Evolutionary conservation across 331 rosid genomes (phyloP), one percentile per base, ranked within the genome.

Genomic region (Prunus yedoensis): DNA sequence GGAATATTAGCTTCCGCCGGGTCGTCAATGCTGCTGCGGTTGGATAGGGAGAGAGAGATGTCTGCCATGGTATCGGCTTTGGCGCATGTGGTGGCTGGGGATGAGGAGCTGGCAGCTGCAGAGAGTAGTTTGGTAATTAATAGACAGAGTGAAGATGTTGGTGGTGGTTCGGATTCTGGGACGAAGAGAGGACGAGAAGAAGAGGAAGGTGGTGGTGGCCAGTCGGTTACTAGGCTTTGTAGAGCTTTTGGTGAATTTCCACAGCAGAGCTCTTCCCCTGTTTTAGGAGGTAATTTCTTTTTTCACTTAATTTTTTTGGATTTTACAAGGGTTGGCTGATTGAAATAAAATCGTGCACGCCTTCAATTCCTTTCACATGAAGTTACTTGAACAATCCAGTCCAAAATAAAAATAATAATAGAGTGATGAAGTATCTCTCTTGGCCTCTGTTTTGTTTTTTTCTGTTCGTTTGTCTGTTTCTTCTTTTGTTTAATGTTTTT

Each of bases 31-130:
- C 71, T 84, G 58, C 46, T 68, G 20, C 63, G 27, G 9, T 43
- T 75, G 50, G 68, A 78, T 65, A 71, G 86, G 47, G 88, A 82
- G 62, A 82, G 67, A 53, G 88, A 85, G 71, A 85, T 85, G 82
- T 75, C 78, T 0, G 82, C 72, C 2, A 85, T 85, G 82, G 86
- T 85, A 16, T 82, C 86, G 38, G 88, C 86, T 49, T 43, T 85
- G 35, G 76, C 79, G 3, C 79, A 83, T 5, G 88, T 85, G 8
- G 80, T 85, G 30, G 51, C 82, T 15, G 88, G 88, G 8, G 67
- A 63, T 10, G 56, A 53, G 32, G 7, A 64, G 4, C 14, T 46
- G 51, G 51, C 41, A 35, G 41, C 41, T 35, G 41, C 8, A 35
- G 41, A 35, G 41, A 6, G 41, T 35, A 6, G 8, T 35, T 35